Evolutionary conservation across 257 asterid species (phyloP).

Genomic region (Forsythia viridissima): DNA sequence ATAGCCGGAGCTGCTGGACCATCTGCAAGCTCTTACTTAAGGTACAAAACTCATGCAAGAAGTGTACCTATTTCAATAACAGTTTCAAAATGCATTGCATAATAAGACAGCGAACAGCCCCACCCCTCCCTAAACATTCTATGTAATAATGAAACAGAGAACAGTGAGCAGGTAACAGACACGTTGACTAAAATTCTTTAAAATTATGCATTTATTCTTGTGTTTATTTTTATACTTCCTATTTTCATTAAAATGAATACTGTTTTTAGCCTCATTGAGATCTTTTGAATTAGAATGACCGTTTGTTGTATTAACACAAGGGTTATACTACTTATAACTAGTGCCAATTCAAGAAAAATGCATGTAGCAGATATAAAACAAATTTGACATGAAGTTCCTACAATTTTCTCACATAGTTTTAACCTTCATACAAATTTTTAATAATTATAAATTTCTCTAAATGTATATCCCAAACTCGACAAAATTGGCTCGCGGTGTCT

Average conservation of each 20-base stretch:
- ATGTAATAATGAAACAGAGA: neutral
- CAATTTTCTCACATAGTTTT: neutral
- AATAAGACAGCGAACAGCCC: neutral
- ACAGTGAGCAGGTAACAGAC: neutral
- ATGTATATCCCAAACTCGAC: neutral
- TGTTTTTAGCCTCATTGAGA: neutral
- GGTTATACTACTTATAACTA: neutral
- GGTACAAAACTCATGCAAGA: constrained; percentile 90
- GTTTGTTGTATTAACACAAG: neutral
- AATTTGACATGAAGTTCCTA: too few relatives aligned
- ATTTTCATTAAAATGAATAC: neutral
- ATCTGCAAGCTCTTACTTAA: constrained; percentile 92
- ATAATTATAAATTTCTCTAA: neutral
- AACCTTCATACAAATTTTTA: neutral
- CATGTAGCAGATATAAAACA: too few relatives aligned
- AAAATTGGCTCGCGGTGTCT: neutral
- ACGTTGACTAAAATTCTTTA: neutral
- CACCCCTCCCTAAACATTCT: neutral
- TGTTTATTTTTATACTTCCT: neutral
- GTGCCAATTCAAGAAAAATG: neutral
- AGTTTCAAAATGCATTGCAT: neutral
- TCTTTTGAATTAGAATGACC: neutral
- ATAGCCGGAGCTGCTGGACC: constrained; percentile 87
- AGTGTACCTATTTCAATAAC: constrained; percentile 53
- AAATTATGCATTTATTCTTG: neutral